Conservation (phyloP, 2,329 filamentous ascomycete species). For the Pestalotiopsis sp. region DNA sequence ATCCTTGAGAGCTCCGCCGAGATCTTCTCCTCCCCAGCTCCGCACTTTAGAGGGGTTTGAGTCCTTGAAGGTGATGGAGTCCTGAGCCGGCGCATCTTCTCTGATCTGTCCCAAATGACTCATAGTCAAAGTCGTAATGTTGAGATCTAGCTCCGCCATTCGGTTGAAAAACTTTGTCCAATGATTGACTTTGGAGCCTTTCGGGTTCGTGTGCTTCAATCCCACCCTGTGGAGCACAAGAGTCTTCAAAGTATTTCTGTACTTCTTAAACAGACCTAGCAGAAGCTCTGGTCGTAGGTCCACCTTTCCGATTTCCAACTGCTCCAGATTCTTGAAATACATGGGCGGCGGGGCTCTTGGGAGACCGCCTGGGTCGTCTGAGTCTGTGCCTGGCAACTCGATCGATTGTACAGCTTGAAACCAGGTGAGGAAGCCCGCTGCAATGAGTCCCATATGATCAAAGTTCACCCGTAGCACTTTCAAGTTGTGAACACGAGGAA, state of each 20-base stretch:
- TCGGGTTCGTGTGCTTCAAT: constrained; percentile 5
- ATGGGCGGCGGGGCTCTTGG: constrained; percentile 24
- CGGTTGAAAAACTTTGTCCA: constrained; percentile 42
- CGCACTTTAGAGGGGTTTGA: not conserved
- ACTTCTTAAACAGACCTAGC: constrained; percentile 40
- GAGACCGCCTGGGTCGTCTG: not conserved
- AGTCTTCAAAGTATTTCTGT: constrained; percentile 43
- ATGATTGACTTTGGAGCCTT: constrained; percentile 25
- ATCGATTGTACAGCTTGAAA: constrained; percentile 27
- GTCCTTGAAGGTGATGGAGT: constrained; percentile 1
- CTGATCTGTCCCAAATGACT: constrained; percentile 18
- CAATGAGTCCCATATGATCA: not conserved
- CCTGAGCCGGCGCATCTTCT: constrained; percentile 23
- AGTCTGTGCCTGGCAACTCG: not conserved
- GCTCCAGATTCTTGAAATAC: constrained; percentile 36
- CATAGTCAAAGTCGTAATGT: constrained; percentile 36
- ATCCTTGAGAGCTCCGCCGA: constrained; percentile 36
- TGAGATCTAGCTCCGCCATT: constrained; percentile 34
- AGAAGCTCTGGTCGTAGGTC: constrained; percentile 31
- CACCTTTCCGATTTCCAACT: constrained; percentile 47
- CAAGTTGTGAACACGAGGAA: constrained; percentile 43
- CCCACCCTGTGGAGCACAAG: constrained; percentile 51
- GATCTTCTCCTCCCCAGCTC: constrained; percentile 35
- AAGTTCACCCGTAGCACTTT: constrained; percentile 59
- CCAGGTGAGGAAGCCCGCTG: constrained; percentile 40